These are phyloP conservation scores for Zangia roseola DNA, from an alignment of 768 basidiomycete species.

Conservation along the genomic window DNA sequence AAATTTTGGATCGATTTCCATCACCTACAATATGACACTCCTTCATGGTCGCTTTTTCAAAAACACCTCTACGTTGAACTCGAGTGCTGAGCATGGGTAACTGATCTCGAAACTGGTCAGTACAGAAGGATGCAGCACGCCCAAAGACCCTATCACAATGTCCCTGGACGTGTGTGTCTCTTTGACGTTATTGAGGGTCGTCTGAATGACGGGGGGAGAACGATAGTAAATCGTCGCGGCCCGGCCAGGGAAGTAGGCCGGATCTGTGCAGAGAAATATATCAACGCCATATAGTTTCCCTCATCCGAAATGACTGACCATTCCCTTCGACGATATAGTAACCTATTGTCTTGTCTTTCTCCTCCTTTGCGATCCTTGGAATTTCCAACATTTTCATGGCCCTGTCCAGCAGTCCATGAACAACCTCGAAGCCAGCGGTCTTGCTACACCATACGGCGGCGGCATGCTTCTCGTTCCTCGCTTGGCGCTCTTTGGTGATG, in stretches of 20 bases:
- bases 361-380: conserved; percentile 63
- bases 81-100: conserved; percentile 92
- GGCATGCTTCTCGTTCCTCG: conserved; percentile 84
- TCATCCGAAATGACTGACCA: conserved; percentile 51
- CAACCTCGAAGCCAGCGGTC: conserved; percentile 94
- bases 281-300: conserved; percentile 4
- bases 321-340: conserved; percentile 89
- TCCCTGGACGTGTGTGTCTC: conserved; percentile 50
- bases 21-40: neutral
- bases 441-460: conserved; percentile 96
- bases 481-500: conserved; percentile 67
- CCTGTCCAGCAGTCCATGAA: conserved; percentile 92
- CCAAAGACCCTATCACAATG: conserved; percentile 80
- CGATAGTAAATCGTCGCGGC: conserved; percentile 93
- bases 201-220: conserved; percentile 34
- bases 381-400: conserved; percentile 96
- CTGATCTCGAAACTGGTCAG: conserved; percentile 91
- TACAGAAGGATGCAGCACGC: conserved; percentile 91
- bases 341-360: conserved; percentile 61
- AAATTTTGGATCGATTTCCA: conserved; percentile 5
- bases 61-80: conserved; percentile 96
- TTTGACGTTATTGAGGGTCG: conserved; percentile 43
- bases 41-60: conserved; percentile 50
- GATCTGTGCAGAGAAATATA: conserved; percentile 50
- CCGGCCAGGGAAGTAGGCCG: conserved; percentile 93